Evolutionary conservation across 1,139 yeast genomes (phyloP), one percentile per base, ranked within the genome.

Genomic region (Dujonia santamariae): DNA sequence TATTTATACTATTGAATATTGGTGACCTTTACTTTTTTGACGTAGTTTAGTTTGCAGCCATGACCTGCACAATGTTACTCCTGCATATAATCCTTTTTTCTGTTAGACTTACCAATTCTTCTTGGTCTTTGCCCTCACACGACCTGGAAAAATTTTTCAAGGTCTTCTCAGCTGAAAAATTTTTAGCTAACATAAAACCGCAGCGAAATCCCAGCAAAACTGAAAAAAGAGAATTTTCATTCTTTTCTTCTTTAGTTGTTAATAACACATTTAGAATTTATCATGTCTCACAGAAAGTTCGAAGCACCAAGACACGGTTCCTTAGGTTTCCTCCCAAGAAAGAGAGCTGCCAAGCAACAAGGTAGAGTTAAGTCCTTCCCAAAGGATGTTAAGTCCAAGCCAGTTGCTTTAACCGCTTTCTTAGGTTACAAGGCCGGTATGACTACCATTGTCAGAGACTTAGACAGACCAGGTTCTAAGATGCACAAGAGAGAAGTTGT

Each of bases 271-370:
- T 54, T 52, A 45, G 48, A 50, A 40, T 45, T n/a, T 26, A 41
- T 53, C 47, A 92, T 92, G 98, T 92, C 98, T 72, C 98, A 92
- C 92, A 86, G 98, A 85, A 92, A 92, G 83, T 92, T 67, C 94
- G 97, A 92, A 86, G 96, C 95, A 61, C 98, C 99, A 79, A 88
- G 99, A 81, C 97, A 92, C 88, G 99, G 98, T 75, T 92, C 96
- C 72, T 80, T 92, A 72, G 98, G 97, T 67, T 92, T 88, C 96
- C 75, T 72, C 81, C 97, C 97, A 84, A 86, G 96, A 83, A 90
- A 90, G 96, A 88, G 98, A 82, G 94, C 98, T 65, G 82, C 95
- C 73, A 80, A 85, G 71, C 94, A 87, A 79, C 86, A 95, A 82
- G 98, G 97, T 75, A 88, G 86, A 79, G 95, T 90, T 66, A 90